phyloP scores from a whole-genome alignment of 2,329 filamentous ascomycete species.

The Coleophoma eucalyptorum region DNA sequence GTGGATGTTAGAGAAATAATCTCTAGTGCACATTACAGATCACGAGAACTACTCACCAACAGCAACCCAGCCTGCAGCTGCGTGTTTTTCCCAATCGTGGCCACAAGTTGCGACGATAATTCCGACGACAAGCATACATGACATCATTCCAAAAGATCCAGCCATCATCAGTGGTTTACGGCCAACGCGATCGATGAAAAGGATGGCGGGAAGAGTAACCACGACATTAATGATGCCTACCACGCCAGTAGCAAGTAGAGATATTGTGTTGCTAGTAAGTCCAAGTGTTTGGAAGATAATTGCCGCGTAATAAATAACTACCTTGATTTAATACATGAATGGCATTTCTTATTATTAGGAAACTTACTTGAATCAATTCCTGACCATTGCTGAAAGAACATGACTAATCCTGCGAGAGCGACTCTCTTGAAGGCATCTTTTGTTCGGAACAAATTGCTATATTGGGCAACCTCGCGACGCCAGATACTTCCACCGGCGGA shows the following conservation, averaged over 20 bases:
- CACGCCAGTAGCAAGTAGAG: constrained; percentile 64
- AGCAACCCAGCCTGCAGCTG: constrained; percentile 65
- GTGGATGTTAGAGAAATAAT: too few relatives aligned
- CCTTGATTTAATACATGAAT: too few relatives aligned
- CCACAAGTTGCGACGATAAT: constrained; percentile 62
- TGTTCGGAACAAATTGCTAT: constrained; percentile 41
- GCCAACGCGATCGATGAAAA: constrained; percentile 57
- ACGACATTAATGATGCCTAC: constrained; percentile 67
- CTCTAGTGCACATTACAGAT: too few relatives aligned
- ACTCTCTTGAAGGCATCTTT: constrained; percentile 47
- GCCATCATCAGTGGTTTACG: constrained; percentile 60
- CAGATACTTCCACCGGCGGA: constrained; percentile 37
- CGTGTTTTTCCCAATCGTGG: constrained; percentile 51
- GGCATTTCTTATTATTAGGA: too few relatives aligned
- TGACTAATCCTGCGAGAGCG: constrained; percentile 36
- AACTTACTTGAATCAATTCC: constrained; percentile 38
- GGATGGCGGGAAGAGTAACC: constrained; percentile 59
- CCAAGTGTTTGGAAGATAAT: constrained; percentile 50
- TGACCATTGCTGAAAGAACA: constrained; percentile 45
- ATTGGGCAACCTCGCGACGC: constrained; percentile 43
- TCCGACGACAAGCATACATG: constrained; percentile 69
- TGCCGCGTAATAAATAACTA: too few relatives aligned
- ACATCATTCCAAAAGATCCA: constrained; percentile 64
- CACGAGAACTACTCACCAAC: too few relatives aligned
- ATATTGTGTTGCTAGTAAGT: constrained; percentile 37